A percentile compares a stretch with the other conserved stretches of the same genome.
phyloP scores from a whole-genome alignment of 257 asterid genomes.

The Nicotiana otophora region DNA sequence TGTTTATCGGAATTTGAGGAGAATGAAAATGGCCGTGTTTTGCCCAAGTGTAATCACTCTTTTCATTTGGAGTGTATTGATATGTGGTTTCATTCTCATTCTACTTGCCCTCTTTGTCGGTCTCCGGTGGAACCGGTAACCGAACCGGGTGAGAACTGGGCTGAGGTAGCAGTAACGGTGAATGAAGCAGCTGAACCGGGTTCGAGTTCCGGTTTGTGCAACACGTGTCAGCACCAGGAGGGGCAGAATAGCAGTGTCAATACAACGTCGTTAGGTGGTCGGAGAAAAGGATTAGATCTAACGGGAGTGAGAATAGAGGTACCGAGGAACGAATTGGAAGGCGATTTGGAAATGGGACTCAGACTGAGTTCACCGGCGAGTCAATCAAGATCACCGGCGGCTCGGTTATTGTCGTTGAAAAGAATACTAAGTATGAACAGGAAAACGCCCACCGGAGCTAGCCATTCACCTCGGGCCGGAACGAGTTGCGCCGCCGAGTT shows the following conservation, averaged over 20 bases:
- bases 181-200: constrained; percentile 25
- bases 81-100: constrained; percentile 77
- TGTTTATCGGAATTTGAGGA: constrained; percentile 75
- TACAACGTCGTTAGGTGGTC: constrained; percentile 24
- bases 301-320: constrained; percentile 50
- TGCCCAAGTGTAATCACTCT: constrained; percentile 66
- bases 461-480: constrained; percentile 34
- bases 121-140: constrained; percentile 44
- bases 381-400: constrained; percentile 38
- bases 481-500: constrained; percentile 29
- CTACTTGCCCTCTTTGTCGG: constrained; percentile 88
- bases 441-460: constrained; percentile 31
- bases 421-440: constrained; percentile 60
- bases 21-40: constrained; percentile 43
- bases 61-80: constrained; percentile 77
- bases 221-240: constrained; percentile 19
- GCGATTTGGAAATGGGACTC: constrained; percentile 26
- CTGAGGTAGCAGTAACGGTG: constrained; percentile 5
- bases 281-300: constrained; percentile 51
- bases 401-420: constrained; percentile 49
- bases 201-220: constrained; percentile 32
- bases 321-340: constrained; percentile 41
- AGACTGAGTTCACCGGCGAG: constrained; percentile 40
- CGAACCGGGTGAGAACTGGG: constrained; percentile 16
- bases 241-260: not conserved